phyloP scores from a whole-genome alignment of 768 basidiomycete species.

The Boletellus emodensis region DNA sequence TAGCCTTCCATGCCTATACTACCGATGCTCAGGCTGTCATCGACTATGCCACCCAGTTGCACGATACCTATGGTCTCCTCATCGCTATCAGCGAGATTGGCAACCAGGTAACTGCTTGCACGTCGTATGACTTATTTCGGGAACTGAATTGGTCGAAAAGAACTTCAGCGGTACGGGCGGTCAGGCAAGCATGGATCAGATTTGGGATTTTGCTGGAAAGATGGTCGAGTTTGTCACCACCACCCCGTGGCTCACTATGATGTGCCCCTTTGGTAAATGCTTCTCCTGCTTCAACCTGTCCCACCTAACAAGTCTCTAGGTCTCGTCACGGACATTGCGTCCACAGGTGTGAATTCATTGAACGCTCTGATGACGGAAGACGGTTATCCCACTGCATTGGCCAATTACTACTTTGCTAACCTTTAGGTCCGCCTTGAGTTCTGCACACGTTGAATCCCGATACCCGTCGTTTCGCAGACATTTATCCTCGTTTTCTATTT shows the following conservation, averaged over 20 bases:
- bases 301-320: conserved; percentile 35
- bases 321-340: conserved; percentile 43
- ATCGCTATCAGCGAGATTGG: conserved; percentile 71
- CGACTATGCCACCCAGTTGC: conserved; percentile 44
- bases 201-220: conserved; percentile 43
- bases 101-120: conserved; percentile 45
- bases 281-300: not conserved
- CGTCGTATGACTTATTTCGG: not conserved
- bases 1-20: conserved; percentile 73
- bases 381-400: conserved; percentile 51
- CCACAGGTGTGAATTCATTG: conserved; percentile 44
- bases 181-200: conserved; percentile 35
- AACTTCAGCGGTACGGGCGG: conserved; percentile 45
- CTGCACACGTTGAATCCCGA: not conserved
- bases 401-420: conserved; percentile 40
- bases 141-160: conserved; percentile 29
- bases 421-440: not conserved
- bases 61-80: conserved; percentile 37
- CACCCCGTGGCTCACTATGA: conserved; percentile 31
- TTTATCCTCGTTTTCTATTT: not conserved
- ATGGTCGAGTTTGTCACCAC: conserved; percentile 42
- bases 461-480: conserved; percentile 19
- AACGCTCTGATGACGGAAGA: conserved; percentile 48
- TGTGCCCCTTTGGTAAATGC: conserved; percentile 62
- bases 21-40: conserved; percentile 44